Evolutionary conservation across 371 early-diverging fungal species (phyloP).

Genomic region (Chytridium lagenaria): DNA sequence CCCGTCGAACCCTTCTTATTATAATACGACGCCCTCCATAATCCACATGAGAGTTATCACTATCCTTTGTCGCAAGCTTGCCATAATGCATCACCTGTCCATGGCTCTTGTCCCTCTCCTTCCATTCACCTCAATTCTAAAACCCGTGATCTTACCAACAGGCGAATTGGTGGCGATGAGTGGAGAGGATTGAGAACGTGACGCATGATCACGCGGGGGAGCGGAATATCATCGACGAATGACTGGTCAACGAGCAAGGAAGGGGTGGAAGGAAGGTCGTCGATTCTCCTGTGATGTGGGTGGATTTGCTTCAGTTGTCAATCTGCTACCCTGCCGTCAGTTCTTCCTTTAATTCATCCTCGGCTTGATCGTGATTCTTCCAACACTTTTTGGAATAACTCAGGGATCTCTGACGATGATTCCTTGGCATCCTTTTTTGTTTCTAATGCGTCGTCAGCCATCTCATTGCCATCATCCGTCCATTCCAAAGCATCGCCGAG

Average conservation of each 20-base stretch:
- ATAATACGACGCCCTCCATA: conserved; percentile 44
- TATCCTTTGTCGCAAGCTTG: conserved; percentile 36
- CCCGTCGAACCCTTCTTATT: conserved; percentile 54
- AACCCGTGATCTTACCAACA: conserved; percentile 47
- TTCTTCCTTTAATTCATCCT: no score
- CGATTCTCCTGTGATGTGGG: background rate
- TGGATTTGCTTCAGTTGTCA: no score
- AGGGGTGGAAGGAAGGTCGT: background rate
- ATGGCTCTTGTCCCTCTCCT: conserved; percentile 42
- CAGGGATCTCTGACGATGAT: background rate
- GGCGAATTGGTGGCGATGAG: conserved; percentile 23
- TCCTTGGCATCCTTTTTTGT: background rate
- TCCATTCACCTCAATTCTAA: conserved; percentile 50
- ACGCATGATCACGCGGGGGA: conserved; percentile 53
- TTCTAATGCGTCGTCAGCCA: background rate
- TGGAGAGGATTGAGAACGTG: conserved; percentile 43
- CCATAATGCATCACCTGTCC: conserved; percentile 46
- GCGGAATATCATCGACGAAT: conserved; percentile 44
- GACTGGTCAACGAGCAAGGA: background rate
- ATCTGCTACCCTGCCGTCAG: no score
- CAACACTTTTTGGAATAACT: no score
- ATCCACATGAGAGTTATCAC: conserved; percentile 41
- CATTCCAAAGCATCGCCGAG: no score
- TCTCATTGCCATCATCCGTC: background rate
- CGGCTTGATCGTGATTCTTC: no score